phyloP scores from a whole-genome alignment of 2,329 filamentous ascomycete genomes.

The Xylaria arbuscula region DNA sequence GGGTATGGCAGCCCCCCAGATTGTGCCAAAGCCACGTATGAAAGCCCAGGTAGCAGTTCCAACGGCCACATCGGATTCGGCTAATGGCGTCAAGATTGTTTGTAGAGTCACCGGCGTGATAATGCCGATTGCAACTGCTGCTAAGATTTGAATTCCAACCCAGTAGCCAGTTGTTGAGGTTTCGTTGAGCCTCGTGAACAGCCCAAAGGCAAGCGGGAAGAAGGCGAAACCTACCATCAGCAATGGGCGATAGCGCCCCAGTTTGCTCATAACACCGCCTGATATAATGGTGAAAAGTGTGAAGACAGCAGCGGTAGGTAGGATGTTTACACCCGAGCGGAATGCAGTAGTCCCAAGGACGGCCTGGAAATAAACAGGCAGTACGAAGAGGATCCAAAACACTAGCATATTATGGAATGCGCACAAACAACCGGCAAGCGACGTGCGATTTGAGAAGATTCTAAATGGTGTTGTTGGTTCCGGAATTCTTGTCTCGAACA shows the following conservation, averaged over 20 bases:
- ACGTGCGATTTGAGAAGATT: conserved; percentile 59
- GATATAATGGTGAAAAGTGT: background rate
- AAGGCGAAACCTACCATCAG: conserved; percentile 48
- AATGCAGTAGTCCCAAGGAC: conserved; percentile 69
- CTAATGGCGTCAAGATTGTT: conserved; percentile 52
- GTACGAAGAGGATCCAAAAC: conserved; percentile 54
- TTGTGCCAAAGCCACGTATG: conserved; percentile 45
- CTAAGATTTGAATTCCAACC: conserved; percentile 54
- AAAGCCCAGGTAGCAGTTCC: conserved; percentile 56
- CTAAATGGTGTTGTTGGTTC: conserved; percentile 52
- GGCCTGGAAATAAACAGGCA: conserved; percentile 69
- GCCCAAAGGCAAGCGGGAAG: conserved; percentile 51
- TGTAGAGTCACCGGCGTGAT: conserved; percentile 55
- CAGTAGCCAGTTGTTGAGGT: conserved; percentile 50
- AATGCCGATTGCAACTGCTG: conserved; percentile 55
- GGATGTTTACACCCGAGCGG: conserved; percentile 63
- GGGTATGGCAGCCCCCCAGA: conserved; percentile 32
- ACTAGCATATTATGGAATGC: conserved; percentile 53
- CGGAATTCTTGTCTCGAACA: conserved; percentile 45
- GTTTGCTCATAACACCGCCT: conserved; percentile 19
- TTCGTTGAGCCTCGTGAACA: conserved; percentile 51
- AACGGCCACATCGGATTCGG: conserved; percentile 50
- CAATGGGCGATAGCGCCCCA: conserved; percentile 60
- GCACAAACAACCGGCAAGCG: conserved; percentile 45
- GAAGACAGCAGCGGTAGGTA: conserved; percentile 18